A percentile compares a stretch with the other conserved stretches of the same genome.
Evolutionary conservation across 179 eudicot genomes (phyloP).

Genomic region (Beta macrorhiza): DNA sequence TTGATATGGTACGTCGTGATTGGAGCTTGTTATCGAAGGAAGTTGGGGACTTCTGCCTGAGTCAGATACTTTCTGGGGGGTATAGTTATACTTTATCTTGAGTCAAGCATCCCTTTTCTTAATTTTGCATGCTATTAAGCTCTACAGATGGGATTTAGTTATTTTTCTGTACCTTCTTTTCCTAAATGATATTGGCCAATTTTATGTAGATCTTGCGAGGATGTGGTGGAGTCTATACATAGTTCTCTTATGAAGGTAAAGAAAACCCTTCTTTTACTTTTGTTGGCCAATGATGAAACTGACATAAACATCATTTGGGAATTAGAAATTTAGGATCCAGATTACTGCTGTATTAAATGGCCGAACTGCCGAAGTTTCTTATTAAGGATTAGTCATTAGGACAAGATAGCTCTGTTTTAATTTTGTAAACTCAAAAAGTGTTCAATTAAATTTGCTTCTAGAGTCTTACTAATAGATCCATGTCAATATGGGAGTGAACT

Average conservation of each 20-base stretch:
- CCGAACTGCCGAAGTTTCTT: neutral
- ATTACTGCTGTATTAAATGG: neutral
- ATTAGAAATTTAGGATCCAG: neutral
- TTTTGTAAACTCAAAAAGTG: neutral
- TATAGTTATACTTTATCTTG: slow-evolving; percentile 23
- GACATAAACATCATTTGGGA: neutral
- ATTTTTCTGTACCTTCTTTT: neutral
- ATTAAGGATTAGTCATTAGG: no score
- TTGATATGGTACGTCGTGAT: slow-evolving; percentile 99
- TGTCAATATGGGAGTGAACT: neutral
- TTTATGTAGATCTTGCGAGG: slow-evolving; percentile 78
- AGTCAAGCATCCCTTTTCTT: neutral
- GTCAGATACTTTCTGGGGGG: slow-evolving; percentile 94
- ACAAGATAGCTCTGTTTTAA: no score
- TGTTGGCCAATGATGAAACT: neutral
- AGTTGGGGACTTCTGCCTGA: slow-evolving; percentile 84
- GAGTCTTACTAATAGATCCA: neutral
- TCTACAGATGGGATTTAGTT: neutral
- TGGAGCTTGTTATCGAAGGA: slow-evolving; percentile 97
- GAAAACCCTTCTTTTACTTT: neutral
- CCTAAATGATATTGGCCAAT: neutral
- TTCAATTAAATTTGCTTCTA: neutral
- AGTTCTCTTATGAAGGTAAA: slow-evolving; percentile 71
- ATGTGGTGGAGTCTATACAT: slow-evolving; percentile 94
- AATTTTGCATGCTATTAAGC: neutral